A percentile compares a stretch with the other conserved stretches of the same genome.
Conservation (phyloP, 306 rosid genomes). For the Pueraria montana region DNA sequence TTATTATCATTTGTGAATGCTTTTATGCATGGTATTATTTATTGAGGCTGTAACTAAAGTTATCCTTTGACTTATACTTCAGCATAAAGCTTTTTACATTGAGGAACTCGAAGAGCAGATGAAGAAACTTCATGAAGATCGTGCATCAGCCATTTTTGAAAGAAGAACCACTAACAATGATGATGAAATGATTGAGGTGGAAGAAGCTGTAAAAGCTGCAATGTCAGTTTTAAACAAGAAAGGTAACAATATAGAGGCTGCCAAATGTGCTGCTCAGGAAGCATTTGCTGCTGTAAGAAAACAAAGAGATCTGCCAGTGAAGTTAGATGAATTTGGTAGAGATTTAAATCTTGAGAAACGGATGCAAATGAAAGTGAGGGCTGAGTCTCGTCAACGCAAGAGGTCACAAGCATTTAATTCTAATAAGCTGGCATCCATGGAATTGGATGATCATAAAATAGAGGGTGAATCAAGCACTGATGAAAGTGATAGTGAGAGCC, state of each 20-base stretch:
- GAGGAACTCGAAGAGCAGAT: constrained; percentile 97
- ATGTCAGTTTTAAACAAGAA: constrained; percentile 71
- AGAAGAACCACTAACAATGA: constrained; percentile 78
- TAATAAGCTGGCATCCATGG: constrained; percentile 66
- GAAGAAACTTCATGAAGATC: constrained; percentile 83
- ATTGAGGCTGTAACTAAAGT: constrained; percentile 32
- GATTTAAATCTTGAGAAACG: constrained; percentile 90
- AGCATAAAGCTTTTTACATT: constrained; percentile 92
- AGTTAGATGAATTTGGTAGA: constrained; percentile 92
- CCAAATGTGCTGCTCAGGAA: constrained; percentile 84
- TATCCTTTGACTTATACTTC: constrained; percentile 43
- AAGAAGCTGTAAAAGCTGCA: constrained; percentile 90
- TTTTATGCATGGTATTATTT: constrained; percentile 17
- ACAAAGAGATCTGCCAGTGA: constrained; percentile 76
- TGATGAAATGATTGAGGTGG: constrained; percentile 85
- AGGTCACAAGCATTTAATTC: constrained; percentile 60
- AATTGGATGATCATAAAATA: constrained; percentile 69
- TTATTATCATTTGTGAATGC: constrained; percentile 32
- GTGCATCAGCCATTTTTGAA: constrained; percentile 77
- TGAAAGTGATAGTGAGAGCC: constrained; percentile 91
- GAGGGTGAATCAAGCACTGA: constrained; percentile 98
- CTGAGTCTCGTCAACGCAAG: constrained; percentile 68
- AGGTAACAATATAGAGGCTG: constrained; percentile 77
- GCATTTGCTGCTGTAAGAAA: constrained; percentile 76
- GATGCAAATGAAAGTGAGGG: constrained; percentile 76